Percentiles rank a stretch among this genome's conserved stretches.
Evolutionary conservation across 768 basidiomycete species (phyloP).

Genomic region (Rubroboletus pulcherrimus): DNA sequence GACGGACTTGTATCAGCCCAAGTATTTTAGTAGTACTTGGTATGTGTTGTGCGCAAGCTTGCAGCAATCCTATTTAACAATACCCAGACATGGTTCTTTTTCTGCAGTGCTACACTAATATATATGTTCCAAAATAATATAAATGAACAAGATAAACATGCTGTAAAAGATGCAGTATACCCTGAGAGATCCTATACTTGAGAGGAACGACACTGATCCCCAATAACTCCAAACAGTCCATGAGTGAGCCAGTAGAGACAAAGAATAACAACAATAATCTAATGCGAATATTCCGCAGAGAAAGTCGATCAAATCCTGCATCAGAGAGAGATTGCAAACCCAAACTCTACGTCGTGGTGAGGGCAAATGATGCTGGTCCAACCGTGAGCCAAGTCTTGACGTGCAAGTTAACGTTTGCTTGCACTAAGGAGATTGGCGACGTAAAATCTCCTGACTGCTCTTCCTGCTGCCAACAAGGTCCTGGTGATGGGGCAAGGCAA

Average conservation of each 20-base stretch:
- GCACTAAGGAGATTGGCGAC: slow-evolving; percentile 27
- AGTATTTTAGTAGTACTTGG: background rate
- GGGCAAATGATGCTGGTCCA: background rate
- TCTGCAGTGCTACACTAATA: slow-evolving; percentile 25
- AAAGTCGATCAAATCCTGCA: slow-evolving; percentile 8
- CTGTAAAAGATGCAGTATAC: slow-evolving; percentile 32
- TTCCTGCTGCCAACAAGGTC: slow-evolving; percentile 39
- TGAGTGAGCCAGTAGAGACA: slow-evolving; percentile 21
- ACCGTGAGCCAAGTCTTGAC: background rate
- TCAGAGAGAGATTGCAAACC: background rate
- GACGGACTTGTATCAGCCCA: too few relatives aligned
- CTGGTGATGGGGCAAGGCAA: slow-evolving; percentile 44
- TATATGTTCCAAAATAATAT: slow-evolving; percentile 35
- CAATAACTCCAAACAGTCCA: slow-evolving; percentile 33
- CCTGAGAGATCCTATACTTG: slow-evolving; percentile 31
- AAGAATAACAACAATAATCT: slow-evolving; percentile 33
- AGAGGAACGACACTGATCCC: slow-evolving; percentile 22
- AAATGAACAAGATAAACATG: slow-evolving; percentile 38
- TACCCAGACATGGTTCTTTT: slow-evolving; percentile 4
- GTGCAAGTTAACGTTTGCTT: background rate
- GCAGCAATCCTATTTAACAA: slow-evolving; percentile 16
- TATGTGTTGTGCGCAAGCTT: background rate
- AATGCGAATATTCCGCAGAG: slow-evolving; percentile 21
- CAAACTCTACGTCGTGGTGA: background rate
- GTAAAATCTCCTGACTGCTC: slow-evolving; percentile 36